Percentiles rank a stretch among this genome's conserved stretches.
These are phyloP conservation scores for Orobanche coerulescens DNA, from an alignment of 257 asterid species.

Conservation along the genomic window DNA sequence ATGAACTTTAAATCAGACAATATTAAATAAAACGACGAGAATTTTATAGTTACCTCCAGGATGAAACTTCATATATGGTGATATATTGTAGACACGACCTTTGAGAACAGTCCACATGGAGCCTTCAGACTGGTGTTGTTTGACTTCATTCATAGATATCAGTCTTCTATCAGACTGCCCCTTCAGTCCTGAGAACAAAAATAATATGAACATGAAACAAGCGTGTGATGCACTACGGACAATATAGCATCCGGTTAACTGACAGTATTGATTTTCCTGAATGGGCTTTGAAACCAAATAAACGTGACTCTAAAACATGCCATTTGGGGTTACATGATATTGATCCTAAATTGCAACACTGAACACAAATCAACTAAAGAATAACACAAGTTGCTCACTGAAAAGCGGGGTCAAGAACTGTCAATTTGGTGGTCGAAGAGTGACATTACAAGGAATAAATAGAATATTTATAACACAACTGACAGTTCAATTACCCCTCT, in stretches of 20 bases:
- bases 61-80: slow-evolving; percentile 93
- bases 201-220: slow-evolving; percentile 7
- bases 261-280: neutral
- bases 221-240: neutral
- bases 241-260: neutral
- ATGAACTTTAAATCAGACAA: neutral
- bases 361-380: neutral
- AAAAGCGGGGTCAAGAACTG: neutral
- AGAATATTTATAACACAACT: too few species aligned
- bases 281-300: neutral
- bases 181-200: slow-evolving; percentile 51
- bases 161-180: slow-evolving; percentile 76
- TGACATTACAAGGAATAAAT: neutral
- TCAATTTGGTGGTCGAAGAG: neutral
- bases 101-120: slow-evolving; percentile 97
- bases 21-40: neutral
- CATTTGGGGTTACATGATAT: slow-evolving; percentile 2
- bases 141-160: slow-evolving; percentile 71
- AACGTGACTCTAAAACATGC: neutral
- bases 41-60: slow-evolving; percentile 71
- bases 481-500: neutral
- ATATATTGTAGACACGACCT: slow-evolving; percentile 83
- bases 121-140: slow-evolving; percentile 65
- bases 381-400: neutral
- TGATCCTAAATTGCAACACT: neutral